Evolutionary conservation across 306 rosid species (phyloP).

Genomic region (Cicer yamashitae): DNA sequence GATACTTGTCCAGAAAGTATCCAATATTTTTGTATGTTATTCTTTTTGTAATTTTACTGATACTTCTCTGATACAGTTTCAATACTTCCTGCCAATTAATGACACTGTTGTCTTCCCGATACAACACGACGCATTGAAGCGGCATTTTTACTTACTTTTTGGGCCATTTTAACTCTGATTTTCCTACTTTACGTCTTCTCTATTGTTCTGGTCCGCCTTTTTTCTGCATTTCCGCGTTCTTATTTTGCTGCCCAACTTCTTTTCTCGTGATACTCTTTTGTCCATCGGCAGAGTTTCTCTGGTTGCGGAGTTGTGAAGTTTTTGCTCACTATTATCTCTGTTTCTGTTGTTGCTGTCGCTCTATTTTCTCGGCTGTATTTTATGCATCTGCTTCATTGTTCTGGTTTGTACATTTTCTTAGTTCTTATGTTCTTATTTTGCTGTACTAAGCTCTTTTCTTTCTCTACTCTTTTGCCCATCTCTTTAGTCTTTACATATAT

Average conservation of each 20-base stretch:
- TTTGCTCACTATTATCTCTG: neutral
- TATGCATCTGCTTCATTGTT: slow-evolving; percentile 1
- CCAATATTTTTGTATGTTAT: neutral
- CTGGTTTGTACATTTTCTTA: slow-evolving; percentile 7
- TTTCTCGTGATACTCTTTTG: neutral
- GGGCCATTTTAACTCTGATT: neutral
- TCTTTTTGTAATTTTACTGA: neutral
- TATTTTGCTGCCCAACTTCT: neutral
- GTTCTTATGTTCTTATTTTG: neutral
- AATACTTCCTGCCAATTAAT: neutral
- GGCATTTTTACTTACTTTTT: neutral
- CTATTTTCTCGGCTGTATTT: neutral
- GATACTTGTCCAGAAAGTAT: neutral
- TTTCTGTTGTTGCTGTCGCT: neutral
- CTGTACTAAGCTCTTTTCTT: neutral
- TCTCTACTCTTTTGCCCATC: neutral
- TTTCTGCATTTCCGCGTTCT: neutral
- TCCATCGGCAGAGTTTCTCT: neutral
- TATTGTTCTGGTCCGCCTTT: neutral
- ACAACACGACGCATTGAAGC: neutral
- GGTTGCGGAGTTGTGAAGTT: neutral
- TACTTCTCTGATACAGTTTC: neutral
- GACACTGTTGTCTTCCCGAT: neutral
- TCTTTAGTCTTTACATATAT: slow-evolving; percentile 3
- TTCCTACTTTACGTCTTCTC: neutral